Evolutionary conservation across 352 stramenopile species (phyloP), one percentile per base, ranked within the genome.

Genomic region (Phytophthora megakarya): DNA sequence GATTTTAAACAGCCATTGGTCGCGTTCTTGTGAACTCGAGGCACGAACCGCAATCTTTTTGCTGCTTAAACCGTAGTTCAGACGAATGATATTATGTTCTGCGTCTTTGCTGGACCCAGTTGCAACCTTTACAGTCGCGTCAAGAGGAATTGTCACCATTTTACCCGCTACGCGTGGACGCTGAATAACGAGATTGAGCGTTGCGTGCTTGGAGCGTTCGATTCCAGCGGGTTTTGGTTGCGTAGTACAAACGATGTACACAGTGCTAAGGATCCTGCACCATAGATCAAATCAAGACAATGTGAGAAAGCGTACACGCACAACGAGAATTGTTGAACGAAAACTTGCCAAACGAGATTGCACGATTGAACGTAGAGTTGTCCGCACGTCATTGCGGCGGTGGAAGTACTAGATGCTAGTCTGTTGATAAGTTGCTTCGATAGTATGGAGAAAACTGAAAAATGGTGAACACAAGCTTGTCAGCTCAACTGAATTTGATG

Each of bases 181-280:
- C 28, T 70, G 47, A 25, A 73, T 47, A 21, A 70, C 43, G 35
- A 73, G 61, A 22, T 63, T 66, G 28, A 62, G 66, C 7, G 5
- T 21, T 10, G 60, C 43, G 26, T 26, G 21, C 9, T 16, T 33
- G 6, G 23, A 22, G n/a, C 21, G 7, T 22, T 26, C 49, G 3
- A 54, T 5, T 12, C 10, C 23, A 35, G 21, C 19, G 16, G 35
- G 26, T 51, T 52, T 57, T 30, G 58, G 45, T 33, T 52, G 46
- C 15, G 40, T 25, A n/a, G 22, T 39, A n/a, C 21, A 25, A n/a
- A 57, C 33, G 9, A 73, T 42, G n/a, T 61, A 57, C 1, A 73
- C 54, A 11, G 59, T 65, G 25, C 65, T 65, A 5, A 59, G 23
- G 18, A 70, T 70, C 65, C 65, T 73, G 42, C 8, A 48, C 12